Conservation (phyloP, 23 red algal genomes). For the Agarophyton chilense region DNA sequence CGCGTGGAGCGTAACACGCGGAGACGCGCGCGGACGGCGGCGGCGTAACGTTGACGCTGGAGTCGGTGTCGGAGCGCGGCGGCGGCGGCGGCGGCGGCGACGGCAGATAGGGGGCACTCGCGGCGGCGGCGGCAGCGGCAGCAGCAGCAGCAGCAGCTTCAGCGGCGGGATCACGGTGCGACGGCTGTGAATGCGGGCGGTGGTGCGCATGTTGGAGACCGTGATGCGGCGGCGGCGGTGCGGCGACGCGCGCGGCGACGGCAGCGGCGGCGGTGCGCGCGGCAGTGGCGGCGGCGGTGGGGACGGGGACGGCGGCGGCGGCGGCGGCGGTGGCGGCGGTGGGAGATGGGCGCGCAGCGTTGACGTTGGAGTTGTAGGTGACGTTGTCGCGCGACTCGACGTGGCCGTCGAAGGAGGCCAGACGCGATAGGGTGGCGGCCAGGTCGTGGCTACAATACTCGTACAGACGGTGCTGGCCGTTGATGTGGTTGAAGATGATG, state of each 20-base stretch:
- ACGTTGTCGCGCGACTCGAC: constrained; percentile 55
- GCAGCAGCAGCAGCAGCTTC: background rate
- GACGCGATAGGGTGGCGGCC: background rate
- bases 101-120: background rate
- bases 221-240: too few species aligned
- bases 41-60: background rate
- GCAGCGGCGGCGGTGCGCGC: background rate
- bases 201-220: too few species aligned
- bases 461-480: constrained; percentile 61
- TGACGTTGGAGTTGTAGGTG: constrained; percentile 42
- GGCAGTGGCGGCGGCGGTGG: too few species aligned
- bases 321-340: background rate
- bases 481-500: constrained; percentile 73
- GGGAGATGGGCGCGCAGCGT: background rate
- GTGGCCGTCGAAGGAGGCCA: constrained; percentile 42
- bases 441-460: constrained; percentile 67
- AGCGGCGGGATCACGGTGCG: background rate
- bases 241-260: constrained; percentile 10
- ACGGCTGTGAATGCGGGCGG: too few species aligned
- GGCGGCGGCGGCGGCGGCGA: background rate
- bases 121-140: background rate
- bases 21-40: background rate
- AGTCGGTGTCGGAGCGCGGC: constrained; percentile 3
- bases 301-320: too few species aligned
- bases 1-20: too few species aligned